Evolutionary conservation across 768 basidiomycete species (phyloP).

Genomic region (Chalciporus pseudorubinellus): DNA sequence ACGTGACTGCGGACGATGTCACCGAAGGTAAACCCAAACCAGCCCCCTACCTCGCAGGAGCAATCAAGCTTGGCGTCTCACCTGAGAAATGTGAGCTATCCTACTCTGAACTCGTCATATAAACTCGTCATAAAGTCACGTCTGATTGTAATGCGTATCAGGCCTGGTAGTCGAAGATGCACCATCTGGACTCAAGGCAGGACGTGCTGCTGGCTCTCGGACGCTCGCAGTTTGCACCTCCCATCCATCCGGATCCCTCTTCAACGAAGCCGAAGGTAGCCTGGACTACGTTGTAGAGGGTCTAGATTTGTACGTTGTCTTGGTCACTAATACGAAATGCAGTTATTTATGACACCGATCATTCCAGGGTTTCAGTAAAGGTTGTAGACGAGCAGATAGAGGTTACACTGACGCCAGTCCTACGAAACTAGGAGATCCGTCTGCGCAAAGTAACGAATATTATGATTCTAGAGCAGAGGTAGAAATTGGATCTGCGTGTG

Average conservation of each 20-base stretch:
- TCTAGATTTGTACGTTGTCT: conserved; percentile 54
- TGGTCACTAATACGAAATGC: neutral
- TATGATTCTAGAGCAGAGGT: neutral
- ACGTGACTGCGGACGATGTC: conserved; percentile 66
- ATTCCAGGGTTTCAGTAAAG: conserved; percentile 19
- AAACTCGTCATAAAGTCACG: neutral
- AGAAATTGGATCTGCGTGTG: neutral
- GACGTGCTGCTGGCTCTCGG: conserved; percentile 69
- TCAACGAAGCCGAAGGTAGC: conserved; percentile 37
- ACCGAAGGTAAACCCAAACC: conserved; percentile 85
- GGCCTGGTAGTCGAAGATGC: conserved; percentile 91
- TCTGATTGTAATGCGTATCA: conserved; percentile 25
- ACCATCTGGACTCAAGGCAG: conserved; percentile 74
- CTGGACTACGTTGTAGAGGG: conserved; percentile 70
- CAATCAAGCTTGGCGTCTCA: conserved; percentile 48
- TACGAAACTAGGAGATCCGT: conserved; percentile 8
- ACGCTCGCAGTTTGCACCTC: conserved; percentile 87
- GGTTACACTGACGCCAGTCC: conserved; percentile 13
- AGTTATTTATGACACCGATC: neutral
- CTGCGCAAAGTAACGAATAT: neutral
- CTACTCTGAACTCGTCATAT: neutral
- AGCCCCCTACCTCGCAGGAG: conserved; percentile 82
- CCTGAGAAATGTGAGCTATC: conserved; percentile 51
- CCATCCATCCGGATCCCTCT: conserved; percentile 52
- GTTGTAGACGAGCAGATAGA: conserved; percentile 22